Conservation (phyloP, 768 basidiomycete species). For the Lyophyllum shimeji region DNA sequence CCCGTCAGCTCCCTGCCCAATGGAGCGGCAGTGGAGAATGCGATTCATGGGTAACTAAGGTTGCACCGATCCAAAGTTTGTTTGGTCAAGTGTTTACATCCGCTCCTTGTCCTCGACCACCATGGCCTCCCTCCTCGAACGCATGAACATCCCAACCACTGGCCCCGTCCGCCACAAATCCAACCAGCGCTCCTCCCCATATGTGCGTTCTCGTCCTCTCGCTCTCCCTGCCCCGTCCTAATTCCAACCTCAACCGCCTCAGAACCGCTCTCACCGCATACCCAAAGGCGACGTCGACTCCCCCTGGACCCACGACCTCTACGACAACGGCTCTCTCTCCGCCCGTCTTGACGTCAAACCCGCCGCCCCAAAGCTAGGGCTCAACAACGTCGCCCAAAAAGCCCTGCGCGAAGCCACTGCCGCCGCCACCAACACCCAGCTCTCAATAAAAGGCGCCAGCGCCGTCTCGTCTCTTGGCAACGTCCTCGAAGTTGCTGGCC, state of each 20-base stretch:
- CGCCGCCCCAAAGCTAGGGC: slow-evolving; percentile 48
- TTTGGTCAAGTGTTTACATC: neutral
- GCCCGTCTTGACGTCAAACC: slow-evolving; percentile 52
- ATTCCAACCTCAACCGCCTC: slow-evolving; percentile 16
- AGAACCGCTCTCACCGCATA: slow-evolving; percentile 51
- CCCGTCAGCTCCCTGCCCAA: neutral
- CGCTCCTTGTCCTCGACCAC: slow-evolving; percentile 23
- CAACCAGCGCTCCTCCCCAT: slow-evolving; percentile 41
- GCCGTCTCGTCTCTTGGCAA: slow-evolving; percentile 45
- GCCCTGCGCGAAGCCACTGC: slow-evolving; percentile 63
- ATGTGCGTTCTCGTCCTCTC: slow-evolving; percentile 43
- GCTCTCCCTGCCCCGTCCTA: slow-evolving; percentile 17
- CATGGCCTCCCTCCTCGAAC: slow-evolving; percentile 63
- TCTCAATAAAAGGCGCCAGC: slow-evolving; percentile 73
- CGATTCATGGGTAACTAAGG: neutral
- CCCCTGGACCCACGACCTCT: slow-evolving; percentile 74
- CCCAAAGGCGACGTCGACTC: slow-evolving; percentile 68
- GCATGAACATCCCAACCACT: slow-evolving; percentile 46
- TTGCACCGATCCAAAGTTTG: neutral
- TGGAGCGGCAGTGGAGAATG: neutral
- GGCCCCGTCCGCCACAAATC: slow-evolving; percentile 50
- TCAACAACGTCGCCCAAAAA: slow-evolving; percentile 52
- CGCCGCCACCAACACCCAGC: slow-evolving; percentile 24
- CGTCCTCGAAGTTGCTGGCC: slow-evolving; percentile 71
- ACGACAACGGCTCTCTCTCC: slow-evolving; percentile 58